phyloP scores from a whole-genome alignment of 164 flowering plant genomes.

The Macadamia tetraphylla region DNA sequence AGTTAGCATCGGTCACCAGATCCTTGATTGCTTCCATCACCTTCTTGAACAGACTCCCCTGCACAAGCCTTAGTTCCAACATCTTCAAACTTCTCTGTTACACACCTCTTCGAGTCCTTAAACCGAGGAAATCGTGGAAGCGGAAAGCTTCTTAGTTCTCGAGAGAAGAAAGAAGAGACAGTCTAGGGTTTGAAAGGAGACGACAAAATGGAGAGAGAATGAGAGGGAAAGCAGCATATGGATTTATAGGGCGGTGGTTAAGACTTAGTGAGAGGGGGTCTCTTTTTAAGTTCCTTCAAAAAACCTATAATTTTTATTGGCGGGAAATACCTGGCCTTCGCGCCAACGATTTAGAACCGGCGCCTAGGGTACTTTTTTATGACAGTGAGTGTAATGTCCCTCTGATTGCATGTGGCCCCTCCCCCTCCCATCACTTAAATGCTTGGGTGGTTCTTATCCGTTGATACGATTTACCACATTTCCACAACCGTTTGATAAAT shows the following conservation, averaged over 20 bases:
- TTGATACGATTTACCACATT: too few relatives aligned
- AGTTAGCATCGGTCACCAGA: constrained; percentile 48
- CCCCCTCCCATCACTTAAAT: too few relatives aligned
- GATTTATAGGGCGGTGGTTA: not conserved
- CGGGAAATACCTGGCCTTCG: constrained; percentile 9
- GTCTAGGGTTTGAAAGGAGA: not conserved
- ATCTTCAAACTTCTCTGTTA: constrained; percentile 8
- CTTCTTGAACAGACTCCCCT: constrained; percentile 48
- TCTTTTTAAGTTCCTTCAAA: not conserved
- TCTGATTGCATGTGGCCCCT: too few relatives aligned
- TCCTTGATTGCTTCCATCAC: constrained; percentile 46
- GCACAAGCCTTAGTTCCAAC: constrained; percentile 49
- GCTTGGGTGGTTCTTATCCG: too few relatives aligned
- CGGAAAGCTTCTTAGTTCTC: not conserved
- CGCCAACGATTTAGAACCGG: constrained; percentile 2
- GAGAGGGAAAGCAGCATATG: not conserved
- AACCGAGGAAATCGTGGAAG: not conserved
- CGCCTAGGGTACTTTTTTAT: not conserved
- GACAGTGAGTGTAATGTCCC: too few relatives aligned
- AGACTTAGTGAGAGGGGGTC: too few relatives aligned
- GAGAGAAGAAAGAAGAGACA: not conserved
- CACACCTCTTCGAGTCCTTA: not conserved
- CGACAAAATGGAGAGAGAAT: not conserved
- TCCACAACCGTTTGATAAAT: too few relatives aligned
- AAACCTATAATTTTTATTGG: constrained; percentile 3